Percentiles rank a stretch among this genome's conserved stretches.
Evolutionary conservation across 2,329 filamentous ascomycete genomes (phyloP).

Genomic region (Tolypocladium tundrense): DNA sequence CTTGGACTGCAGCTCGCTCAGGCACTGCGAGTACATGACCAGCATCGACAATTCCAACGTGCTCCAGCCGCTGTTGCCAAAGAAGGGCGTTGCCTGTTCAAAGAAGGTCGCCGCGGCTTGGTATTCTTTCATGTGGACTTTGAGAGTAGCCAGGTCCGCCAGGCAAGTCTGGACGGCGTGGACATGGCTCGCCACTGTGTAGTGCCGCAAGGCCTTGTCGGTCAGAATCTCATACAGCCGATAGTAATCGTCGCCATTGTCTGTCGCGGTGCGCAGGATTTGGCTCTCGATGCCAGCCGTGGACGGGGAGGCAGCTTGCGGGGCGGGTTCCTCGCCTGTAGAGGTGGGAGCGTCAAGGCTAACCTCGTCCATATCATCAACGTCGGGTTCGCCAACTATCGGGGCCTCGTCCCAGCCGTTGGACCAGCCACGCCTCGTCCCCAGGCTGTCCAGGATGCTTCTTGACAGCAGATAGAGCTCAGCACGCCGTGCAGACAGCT

Average conservation of each 20-base stretch:
- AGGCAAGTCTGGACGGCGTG: slow-evolving; percentile 70
- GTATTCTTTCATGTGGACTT: slow-evolving; percentile 67
- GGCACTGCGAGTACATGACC: slow-evolving; percentile 72
- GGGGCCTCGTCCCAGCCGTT: slow-evolving; percentile 62
- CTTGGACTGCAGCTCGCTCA: slow-evolving; percentile 63
- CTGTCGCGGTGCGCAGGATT: slow-evolving; percentile 50
- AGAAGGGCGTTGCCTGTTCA: slow-evolving; percentile 66
- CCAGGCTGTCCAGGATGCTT: slow-evolving; percentile 66
- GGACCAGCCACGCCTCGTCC: slow-evolving; percentile 62
- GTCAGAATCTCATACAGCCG: slow-evolving; percentile 66
- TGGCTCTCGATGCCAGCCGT: slow-evolving; percentile 30
- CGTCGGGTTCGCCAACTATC: slow-evolving; percentile 31
- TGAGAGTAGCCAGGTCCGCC: slow-evolving; percentile 77
- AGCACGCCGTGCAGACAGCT: slow-evolving; percentile 71
- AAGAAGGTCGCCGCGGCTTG: slow-evolving; percentile 67
- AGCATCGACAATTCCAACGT: slow-evolving; percentile 74
- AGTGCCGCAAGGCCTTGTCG: slow-evolving; percentile 73
- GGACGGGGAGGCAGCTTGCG: slow-evolving; percentile 8
- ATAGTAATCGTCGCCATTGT: slow-evolving; percentile 54
- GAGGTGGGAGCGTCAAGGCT: slow-evolving; percentile 29
- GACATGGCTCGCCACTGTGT: slow-evolving; percentile 64
- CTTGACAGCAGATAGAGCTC: slow-evolving; percentile 74
- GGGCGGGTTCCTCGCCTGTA: too few relatives aligned
- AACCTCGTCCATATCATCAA: slow-evolving; percentile 46
- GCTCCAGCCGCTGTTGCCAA: slow-evolving; percentile 68